Evolutionary conservation across 768 basidiomycete species (phyloP), one percentile per base, ranked within the genome.

Genomic region (Clavulina sp.): DNA sequence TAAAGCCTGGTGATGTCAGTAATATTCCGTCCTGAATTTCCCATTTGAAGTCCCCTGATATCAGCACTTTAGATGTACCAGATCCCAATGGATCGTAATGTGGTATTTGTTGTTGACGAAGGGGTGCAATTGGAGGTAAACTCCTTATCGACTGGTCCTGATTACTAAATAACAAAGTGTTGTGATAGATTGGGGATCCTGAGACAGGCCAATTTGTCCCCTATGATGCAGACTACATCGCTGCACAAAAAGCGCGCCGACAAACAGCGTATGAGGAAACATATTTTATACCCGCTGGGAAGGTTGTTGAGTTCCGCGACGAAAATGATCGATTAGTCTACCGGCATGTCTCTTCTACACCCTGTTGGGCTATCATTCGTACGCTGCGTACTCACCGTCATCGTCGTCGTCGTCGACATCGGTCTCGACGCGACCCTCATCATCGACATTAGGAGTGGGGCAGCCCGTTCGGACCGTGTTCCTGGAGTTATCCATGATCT

Each of bases 131-230:
- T 55, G 26, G 54, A 55, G n/a, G 54, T 52, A 48, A 13, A 47
- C 32, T 2, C 16, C 31, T 26, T 18, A 18, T 38, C 28, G 1
- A 4, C 34, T 2, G 4, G 43, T 13, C 26, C 9, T 29, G 21
- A 13, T 50, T n/a, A 24, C 52, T 4, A 47, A 3, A 3, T 5
- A 34, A 16, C 18, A 16, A 40, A 30, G 7, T 26, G 30, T 40
- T 9, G 46, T 54, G 21, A 3, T 9, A 55, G 54, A 47, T 55
- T 18, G 49, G 49, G 32, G 52, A 55, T 53, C 54, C 54, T 18
- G 54, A 47, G n/a, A 55, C 54, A 30, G 54, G 54, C 30, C 53
- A 54, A 38, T 55, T 44, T 36, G 44, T 55, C 3, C 54, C 54
- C n/a, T 55, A 55, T 6, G 52, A 55, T 23, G 54, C 54, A 48